Percentiles rank a stretch among this genome's conserved stretches.
Conservation (phyloP, 1,139 yeast genomes). For the Pichia sp. region DNA sequence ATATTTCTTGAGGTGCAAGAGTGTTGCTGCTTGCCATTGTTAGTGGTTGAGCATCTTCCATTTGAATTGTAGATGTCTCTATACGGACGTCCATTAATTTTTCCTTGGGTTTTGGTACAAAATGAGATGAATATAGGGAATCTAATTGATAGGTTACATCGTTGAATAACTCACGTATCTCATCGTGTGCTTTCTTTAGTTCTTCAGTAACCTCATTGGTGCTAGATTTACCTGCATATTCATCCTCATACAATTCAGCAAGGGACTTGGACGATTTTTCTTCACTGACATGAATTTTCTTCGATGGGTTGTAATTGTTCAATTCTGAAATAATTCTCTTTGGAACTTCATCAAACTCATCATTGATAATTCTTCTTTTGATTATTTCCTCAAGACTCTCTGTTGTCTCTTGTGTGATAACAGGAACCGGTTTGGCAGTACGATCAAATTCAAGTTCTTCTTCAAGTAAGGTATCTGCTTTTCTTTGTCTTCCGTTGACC, state of each 20-base stretch:
- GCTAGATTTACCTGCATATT: slow-evolving; percentile 39
- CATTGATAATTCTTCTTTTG: slow-evolving; percentile 64
- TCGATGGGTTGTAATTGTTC: slow-evolving; percentile 42
- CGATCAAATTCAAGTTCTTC: slow-evolving; percentile 69
- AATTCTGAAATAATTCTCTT: slow-evolving; percentile 60
- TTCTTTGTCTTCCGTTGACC: slow-evolving; percentile 72
- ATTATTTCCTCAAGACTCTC: slow-evolving; percentile 84
- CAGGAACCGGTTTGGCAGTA: slow-evolving; percentile 81
- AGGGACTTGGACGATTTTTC: slow-evolving; percentile 79
- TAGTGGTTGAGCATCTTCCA: slow-evolving; percentile 97
- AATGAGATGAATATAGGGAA: slow-evolving; percentile 86
- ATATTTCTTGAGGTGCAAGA: slow-evolving; percentile 95
- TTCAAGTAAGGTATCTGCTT: slow-evolving; percentile 67
- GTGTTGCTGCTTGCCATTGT: slow-evolving; percentile 67
- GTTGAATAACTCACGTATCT: slow-evolving; percentile 59
- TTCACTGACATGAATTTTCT: slow-evolving; percentile 64
- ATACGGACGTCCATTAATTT: slow-evolving; percentile 72
- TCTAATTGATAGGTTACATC: slow-evolving; percentile 68
- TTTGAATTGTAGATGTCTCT: slow-evolving; percentile 67
- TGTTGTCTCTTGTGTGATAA: slow-evolving; percentile 81
- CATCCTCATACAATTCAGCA: slow-evolving; percentile 90
- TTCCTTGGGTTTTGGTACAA: slow-evolving; percentile 84
- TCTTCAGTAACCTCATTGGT: slow-evolving; percentile 44
- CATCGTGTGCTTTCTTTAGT: slow-evolving; percentile 65
- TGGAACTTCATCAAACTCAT: slow-evolving; percentile 79